These are phyloP conservation scores for Clarireedia monteithiana DNA, from an alignment of 2,329 filamentous ascomycete genomes.

Conservation along the genomic window DNA sequence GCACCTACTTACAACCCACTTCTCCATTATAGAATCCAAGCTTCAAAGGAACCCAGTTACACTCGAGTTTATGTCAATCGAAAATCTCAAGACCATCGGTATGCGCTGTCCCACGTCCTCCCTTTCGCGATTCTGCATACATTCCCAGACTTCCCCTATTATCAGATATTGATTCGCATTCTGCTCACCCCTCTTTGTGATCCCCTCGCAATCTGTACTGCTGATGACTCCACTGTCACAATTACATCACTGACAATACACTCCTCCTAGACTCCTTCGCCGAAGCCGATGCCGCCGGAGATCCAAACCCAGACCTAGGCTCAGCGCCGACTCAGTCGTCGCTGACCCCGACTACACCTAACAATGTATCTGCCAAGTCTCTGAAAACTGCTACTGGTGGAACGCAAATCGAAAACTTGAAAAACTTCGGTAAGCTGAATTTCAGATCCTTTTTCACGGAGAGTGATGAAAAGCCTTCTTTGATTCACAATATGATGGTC, in stretches of 20 bases:
- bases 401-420: conserved; percentile 10
- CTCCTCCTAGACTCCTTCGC: conserved; percentile 6
- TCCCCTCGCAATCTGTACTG: neutral
- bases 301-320: conserved; percentile 9
- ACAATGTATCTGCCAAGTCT: neutral
- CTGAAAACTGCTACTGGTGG: conserved; percentile 4
- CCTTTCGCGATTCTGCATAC: neutral
- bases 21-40: conserved; percentile 3
- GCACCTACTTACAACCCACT: conserved; percentile 12
- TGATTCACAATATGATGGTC: too few species aligned
- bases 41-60: conserved; percentile 43
- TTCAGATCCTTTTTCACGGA: too few species aligned
- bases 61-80: conserved; percentile 96
- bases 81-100: conserved; percentile 97
- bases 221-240: too few species aligned
- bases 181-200: neutral
- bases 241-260: neutral
- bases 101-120: conserved; percentile 31
- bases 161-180: neutral
- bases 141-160: neutral
- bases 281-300: conserved; percentile 11
- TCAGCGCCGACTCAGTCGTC: conserved; percentile 1
- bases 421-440: conserved; percentile 6
- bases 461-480: too few species aligned
- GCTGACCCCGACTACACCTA: conserved; percentile 1